These are phyloP conservation scores for Candida glucosophila DNA, from an alignment of 1,139 yeast species.

Conservation along the genomic window DNA sequence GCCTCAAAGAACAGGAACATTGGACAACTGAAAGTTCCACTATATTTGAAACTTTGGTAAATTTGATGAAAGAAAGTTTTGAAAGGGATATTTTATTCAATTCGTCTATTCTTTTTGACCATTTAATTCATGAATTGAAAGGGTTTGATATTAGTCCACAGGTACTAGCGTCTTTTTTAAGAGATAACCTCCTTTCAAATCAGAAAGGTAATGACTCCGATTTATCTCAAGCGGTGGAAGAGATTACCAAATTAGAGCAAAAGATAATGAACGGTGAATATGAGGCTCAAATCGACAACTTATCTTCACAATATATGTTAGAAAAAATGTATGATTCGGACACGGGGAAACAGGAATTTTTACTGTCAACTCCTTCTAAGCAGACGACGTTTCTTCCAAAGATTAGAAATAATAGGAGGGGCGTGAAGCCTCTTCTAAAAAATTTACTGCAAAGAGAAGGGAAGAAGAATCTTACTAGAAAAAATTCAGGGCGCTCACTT, in stretches of 20 bases:
- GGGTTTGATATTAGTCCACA: conserved; percentile 12
- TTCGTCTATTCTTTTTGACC: conserved; percentile 43
- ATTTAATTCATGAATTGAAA: conserved; percentile 22
- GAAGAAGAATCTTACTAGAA: too few relatives aligned
- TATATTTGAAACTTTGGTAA: conserved; percentile 31
- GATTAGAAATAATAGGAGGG: too few relatives aligned
- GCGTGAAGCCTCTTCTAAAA: too few relatives aligned
- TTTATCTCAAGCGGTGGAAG: conserved; percentile 5
- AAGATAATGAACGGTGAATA: conserved; percentile 28
- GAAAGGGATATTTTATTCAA: conserved; percentile 48
- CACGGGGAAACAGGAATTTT: too few relatives aligned
- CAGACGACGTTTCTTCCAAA: too few relatives aligned
- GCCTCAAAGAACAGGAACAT: conserved; percentile 42
- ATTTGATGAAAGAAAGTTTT: conserved; percentile 34
- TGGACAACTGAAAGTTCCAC: conserved; percentile 43
- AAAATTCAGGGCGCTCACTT: too few relatives aligned
- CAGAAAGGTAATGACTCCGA: conserved; percentile 3
- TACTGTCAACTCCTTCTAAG: too few relatives aligned
- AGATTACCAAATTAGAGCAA: conserved; percentile 14
- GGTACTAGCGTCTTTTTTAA: conserved; percentile 9
- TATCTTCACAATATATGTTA: too few relatives aligned
- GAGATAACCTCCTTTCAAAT: conserved; percentile 3
- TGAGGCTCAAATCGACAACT: conserved; percentile 25
- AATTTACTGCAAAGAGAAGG: too few relatives aligned
- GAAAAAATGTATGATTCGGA: too few relatives aligned